These are phyloP conservation scores for Stramenopiles sp. DNA, from an alignment of 352 stramenopile genomes.

Conservation along the genomic window DNA sequence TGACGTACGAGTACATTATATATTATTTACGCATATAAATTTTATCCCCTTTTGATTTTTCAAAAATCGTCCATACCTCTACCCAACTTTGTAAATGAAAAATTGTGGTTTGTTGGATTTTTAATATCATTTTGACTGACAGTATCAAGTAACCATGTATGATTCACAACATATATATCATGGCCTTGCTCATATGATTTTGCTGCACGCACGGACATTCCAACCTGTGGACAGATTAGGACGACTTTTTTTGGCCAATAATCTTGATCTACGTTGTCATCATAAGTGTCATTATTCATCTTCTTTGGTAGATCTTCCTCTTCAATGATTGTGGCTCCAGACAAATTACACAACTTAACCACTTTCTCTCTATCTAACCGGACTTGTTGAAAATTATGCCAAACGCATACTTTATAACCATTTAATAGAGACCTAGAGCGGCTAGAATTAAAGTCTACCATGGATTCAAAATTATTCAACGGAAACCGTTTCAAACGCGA, in stretches of 20 bases:
- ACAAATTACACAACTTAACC: background rate
- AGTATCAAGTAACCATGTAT: background rate
- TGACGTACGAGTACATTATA: too few relatives aligned
- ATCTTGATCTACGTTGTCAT: background rate
- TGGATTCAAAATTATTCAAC: background rate
- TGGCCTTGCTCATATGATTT: background rate
- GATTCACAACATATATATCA: background rate
- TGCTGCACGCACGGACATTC: background rate
- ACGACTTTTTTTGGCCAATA: background rate
- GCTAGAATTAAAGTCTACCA: background rate
- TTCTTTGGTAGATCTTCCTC: background rate
- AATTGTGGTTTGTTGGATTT: background rate
- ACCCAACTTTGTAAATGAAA: background rate
- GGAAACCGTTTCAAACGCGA: slow-evolving; percentile 4
- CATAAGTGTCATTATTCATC: too few relatives aligned
- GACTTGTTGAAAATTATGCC: background rate
- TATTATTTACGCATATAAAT: too few relatives aligned
- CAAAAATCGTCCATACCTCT: background rate
- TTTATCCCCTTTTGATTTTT: too few relatives aligned
- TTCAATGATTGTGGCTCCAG: background rate
- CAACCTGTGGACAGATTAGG: background rate
- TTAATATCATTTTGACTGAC: background rate
- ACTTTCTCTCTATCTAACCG: background rate
- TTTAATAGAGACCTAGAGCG: background rate
- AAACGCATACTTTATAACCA: background rate